A percentile compares a stretch with the other conserved stretches of the same genome.
Conservation (phyloP, 1,284 basidiomycete genomes). For the Trichosporon asahii region DNA sequence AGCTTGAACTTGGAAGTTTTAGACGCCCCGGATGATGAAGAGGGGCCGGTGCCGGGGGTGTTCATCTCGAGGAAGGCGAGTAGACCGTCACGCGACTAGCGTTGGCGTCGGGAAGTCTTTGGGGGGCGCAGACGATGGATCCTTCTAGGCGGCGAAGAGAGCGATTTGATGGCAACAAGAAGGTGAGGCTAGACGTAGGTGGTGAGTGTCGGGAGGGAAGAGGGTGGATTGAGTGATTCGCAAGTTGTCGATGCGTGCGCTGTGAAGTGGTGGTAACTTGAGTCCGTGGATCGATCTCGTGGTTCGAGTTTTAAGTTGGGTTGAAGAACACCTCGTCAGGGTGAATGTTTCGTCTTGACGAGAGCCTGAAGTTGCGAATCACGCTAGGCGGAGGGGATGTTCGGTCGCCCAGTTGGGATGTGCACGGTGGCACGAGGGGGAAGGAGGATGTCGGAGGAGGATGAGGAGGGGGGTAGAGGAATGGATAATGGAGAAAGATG, state of each 20-base stretch:
- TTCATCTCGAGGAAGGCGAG: neutral
- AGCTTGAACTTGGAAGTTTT: conserved; percentile 43
- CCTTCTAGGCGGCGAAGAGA: neutral
- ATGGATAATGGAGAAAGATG: neutral
- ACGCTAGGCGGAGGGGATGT: conserved; percentile 8
- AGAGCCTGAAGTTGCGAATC: conserved; percentile 1
- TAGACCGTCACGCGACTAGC: neutral
- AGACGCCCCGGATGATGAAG: neutral
- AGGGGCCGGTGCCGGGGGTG: neutral
- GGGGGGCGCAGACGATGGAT: neutral
- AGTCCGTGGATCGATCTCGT: neutral
- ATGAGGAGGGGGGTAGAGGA: neutral
- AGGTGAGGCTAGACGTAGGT: neutral
- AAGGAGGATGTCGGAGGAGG: neutral
- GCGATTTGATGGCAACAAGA: neutral
- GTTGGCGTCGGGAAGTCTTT: neutral
- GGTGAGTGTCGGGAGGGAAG: neutral
- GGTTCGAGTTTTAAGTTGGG: conserved; percentile 3
- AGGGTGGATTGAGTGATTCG: neutral
- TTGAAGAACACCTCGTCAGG: neutral
- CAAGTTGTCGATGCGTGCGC: neutral
- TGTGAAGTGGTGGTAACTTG: neutral
- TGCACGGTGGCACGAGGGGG: conserved; percentile 3
- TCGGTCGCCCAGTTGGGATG: neutral
- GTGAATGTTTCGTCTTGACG: conserved; percentile 5